These are phyloP conservation scores for Leccinum sublutescens DNA, from an alignment of 768 basidiomycete species.

Conservation along the genomic window DNA sequence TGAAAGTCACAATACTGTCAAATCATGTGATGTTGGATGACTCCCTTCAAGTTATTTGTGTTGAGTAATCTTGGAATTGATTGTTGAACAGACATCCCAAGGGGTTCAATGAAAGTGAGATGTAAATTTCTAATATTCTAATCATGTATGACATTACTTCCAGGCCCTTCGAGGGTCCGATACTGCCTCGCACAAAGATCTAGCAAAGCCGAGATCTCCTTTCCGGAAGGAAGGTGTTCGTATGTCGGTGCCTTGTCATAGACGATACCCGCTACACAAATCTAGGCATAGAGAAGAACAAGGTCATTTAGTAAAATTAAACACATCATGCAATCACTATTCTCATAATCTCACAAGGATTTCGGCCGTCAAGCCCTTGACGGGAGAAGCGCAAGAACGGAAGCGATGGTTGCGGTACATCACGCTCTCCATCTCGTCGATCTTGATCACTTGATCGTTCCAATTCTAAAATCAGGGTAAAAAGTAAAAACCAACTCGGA, in stretches of 20 bases:
- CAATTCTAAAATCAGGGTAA: constrained; percentile 43
- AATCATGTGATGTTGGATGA: no score
- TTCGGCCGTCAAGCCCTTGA: constrained; percentile 83
- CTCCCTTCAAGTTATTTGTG: no score
- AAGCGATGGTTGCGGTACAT: constrained; percentile 84
- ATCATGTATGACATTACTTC: constrained; percentile 3
- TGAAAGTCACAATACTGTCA: no score
- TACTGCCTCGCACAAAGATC: constrained; percentile 29
- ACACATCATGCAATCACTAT: background rate
- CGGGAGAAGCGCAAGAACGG: constrained; percentile 70
- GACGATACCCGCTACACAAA: constrained; percentile 58
- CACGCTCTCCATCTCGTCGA: constrained; percentile 47
- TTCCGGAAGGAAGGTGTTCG: constrained; percentile 57
- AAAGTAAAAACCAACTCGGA: background rate
- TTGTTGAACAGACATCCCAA: no score
- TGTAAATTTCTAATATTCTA: background rate
- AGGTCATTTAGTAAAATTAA: background rate
- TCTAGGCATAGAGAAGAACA: constrained; percentile 20
- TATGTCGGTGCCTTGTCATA: constrained; percentile 51
- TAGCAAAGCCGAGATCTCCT: constrained; percentile 33
- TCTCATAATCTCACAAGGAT: constrained; percentile 79
- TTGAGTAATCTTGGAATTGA: no score
- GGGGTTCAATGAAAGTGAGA: no score
- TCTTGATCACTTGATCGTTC: constrained; percentile 42
- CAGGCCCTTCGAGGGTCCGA: constrained; percentile 7